A percentile compares a stretch with the other conserved stretches of the same genome.
Conservation (phyloP, 169 alveolate species). For the Plasmodium ovale region DNA sequence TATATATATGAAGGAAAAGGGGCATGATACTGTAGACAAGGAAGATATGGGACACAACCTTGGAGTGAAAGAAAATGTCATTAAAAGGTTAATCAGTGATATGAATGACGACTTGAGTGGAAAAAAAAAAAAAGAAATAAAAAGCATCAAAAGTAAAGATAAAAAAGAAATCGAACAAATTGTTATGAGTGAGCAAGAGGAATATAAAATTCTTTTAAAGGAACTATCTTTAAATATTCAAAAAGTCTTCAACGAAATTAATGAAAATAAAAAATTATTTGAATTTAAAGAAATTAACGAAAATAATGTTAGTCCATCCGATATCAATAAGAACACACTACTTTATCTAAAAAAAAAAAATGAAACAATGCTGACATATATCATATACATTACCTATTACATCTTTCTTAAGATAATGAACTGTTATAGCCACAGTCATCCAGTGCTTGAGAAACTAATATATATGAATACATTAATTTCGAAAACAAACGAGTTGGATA, state of each 20-base stretch:
- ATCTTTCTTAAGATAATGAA: constrained; percentile 80
- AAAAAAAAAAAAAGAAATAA: constrained; percentile 73
- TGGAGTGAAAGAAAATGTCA: constrained; percentile 50
- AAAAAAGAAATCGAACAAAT: constrained; percentile 56
- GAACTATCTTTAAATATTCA: constrained; percentile 64
- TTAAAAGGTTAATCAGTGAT: constrained; percentile 70
- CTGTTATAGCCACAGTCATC: constrained; percentile 77
- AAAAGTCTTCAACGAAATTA: constrained; percentile 76
- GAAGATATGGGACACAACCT: constrained; percentile 1
- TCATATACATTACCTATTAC: constrained; percentile 80
- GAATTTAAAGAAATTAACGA: constrained; percentile 69
- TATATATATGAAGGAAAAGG: constrained; percentile 68
- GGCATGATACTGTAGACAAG: constrained; percentile 28
- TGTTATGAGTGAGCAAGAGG: constrained; percentile 74
- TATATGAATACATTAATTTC: constrained; percentile 72
- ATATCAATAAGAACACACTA: constrained; percentile 75
- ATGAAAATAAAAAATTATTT: constrained; percentile 67
- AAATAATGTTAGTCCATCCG: constrained; percentile 65
- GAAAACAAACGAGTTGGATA: constrained; percentile 73
- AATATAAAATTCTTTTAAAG: constrained; percentile 67
- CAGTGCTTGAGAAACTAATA: constrained; percentile 81
- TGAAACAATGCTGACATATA: constrained; percentile 80
- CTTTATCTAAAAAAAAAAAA: constrained; percentile 80
- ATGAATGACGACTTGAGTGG: constrained; percentile 78
- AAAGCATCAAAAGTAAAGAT: constrained; percentile 49